Conservation (phyloP, 2,329 filamentous ascomycete species). For the Proliferodiscus dingleyae region DNA sequence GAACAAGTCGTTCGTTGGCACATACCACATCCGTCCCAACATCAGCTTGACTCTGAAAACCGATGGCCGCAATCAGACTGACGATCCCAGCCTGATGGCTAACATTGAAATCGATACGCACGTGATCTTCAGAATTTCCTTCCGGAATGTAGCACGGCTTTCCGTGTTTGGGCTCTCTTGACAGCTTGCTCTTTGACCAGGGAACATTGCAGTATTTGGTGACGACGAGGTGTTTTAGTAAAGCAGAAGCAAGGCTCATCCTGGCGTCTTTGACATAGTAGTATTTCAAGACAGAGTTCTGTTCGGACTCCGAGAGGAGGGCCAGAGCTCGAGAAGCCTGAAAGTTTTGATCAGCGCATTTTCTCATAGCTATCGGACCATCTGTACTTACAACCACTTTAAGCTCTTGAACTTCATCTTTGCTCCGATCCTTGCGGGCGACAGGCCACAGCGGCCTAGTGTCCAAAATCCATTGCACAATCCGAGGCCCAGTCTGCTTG, state of each 20-base stretch:
- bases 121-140: slow-evolving; percentile 2
- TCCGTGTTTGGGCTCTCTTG: slow-evolving; percentile 43
- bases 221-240: slow-evolving; percentile 69
- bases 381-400: slow-evolving; percentile 22
- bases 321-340: slow-evolving; percentile 51
- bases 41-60: slow-evolving; percentile 34
- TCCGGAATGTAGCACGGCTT: slow-evolving; percentile 38
- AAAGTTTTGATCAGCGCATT: slow-evolving; percentile 3
- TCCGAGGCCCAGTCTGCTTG: slow-evolving; percentile 20
- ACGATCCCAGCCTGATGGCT: slow-evolving; percentile 75
- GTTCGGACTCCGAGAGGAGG: slow-evolving; percentile 51
- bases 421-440: slow-evolving; percentile 31
- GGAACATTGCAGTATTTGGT: slow-evolving; percentile 51
- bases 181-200: slow-evolving; percentile 55
- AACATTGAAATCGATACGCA: slow-evolving; percentile 61
- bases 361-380: not conserved
- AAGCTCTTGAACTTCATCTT: slow-evolving; percentile 34
- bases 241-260: slow-evolving; percentile 65
- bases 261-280: slow-evolving; percentile 68
- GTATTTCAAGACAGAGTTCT: slow-evolving; percentile 52
- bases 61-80: slow-evolving; percentile 50
- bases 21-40: slow-evolving; percentile 75
- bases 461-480: slow-evolving; percentile 60
- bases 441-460: slow-evolving; percentile 54
- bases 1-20: slow-evolving; percentile 61